Conservation (phyloP, 2,329 filamentous ascomycete species). For the Periglandula ipomoeae region DNA sequence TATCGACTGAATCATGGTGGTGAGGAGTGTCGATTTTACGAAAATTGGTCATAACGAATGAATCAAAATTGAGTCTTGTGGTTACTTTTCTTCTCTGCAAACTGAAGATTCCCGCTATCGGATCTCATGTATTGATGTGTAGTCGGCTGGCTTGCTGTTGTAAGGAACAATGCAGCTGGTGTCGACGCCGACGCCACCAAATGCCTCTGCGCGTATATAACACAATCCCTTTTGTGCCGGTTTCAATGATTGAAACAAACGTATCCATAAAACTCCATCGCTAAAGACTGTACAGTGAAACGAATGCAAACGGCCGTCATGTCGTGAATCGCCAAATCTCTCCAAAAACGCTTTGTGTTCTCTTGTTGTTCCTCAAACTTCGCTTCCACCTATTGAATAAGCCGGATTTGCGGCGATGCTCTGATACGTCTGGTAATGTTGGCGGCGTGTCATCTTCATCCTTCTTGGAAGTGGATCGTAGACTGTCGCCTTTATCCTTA, state of each 20-base stretch:
- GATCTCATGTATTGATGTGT: too few relatives aligned
- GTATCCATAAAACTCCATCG: conserved; percentile 13
- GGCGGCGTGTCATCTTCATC: conserved; percentile 26
- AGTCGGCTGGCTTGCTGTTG: too few relatives aligned
- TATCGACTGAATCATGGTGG: too few relatives aligned
- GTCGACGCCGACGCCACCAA: too few relatives aligned
- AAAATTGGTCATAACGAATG: too few relatives aligned
- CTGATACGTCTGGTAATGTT: conserved; percentile 24
- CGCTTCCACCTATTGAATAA: conserved; percentile 10
- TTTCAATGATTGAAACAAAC: not conserved
- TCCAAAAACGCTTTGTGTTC: not conserved
- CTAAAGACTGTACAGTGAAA: conserved; percentile 8
- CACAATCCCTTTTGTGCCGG: too few relatives aligned
- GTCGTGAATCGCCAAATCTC: not conserved
- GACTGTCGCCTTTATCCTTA: conserved; percentile 31
- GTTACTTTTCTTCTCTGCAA: too few relatives aligned
- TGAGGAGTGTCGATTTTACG: too few relatives aligned
- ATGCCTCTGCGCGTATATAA: too few relatives aligned
- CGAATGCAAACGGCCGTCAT: not conserved
- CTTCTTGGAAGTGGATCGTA: conserved; percentile 15
- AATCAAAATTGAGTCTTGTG: too few relatives aligned
- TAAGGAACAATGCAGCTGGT: too few relatives aligned
- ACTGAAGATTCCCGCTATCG: too few relatives aligned
- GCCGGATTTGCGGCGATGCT: conserved; percentile 19
- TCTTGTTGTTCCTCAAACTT: not conserved